Conservation (phyloP, 169 alveolate species). For the Plasmodium malariae region DNA sequence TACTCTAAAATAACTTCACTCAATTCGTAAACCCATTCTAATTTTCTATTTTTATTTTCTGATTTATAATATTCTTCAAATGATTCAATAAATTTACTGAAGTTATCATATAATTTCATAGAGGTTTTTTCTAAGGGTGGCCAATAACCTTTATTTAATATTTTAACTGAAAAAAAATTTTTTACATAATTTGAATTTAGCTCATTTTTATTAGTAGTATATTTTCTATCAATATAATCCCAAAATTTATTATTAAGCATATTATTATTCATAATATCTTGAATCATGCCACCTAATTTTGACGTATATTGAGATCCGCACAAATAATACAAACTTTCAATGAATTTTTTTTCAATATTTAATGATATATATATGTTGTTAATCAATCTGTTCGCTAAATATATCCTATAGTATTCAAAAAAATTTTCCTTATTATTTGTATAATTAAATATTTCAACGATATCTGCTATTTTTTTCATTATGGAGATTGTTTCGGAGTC, state of each 20-base stretch:
- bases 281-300: conserved; percentile 89
- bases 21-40: conserved; percentile 85
- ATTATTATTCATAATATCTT: conserved; percentile 80
- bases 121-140: conserved; percentile 79
- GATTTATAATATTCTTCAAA: conserved; percentile 81
- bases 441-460: conserved; percentile 61
- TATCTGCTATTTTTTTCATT: conserved; percentile 63
- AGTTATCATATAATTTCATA: conserved; percentile 74
- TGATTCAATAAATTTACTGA: conserved; percentile 73
- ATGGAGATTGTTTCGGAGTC: neutral
- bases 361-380: conserved; percentile 61
- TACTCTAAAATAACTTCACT: conserved; percentile 80
- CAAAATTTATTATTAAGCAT: conserved; percentile 77
- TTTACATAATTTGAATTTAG: neutral
- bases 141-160: conserved; percentile 87
- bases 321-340: conserved; percentile 82
- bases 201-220: conserved; percentile 4
- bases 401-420: conserved; percentile 65
- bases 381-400: conserved; percentile 70
- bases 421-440: conserved; percentile 65
- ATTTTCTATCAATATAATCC: conserved; percentile 17
- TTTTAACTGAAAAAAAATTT: conserved; percentile 81
- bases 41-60: conserved; percentile 81
- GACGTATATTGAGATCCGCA: conserved; percentile 89
- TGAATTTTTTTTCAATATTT: conserved; percentile 81